Evolutionary conservation across 495 filamentous ascomycete species (phyloP), one percentile per base, ranked within the genome.

Genomic region (Tetracladium setigerum): DNA sequence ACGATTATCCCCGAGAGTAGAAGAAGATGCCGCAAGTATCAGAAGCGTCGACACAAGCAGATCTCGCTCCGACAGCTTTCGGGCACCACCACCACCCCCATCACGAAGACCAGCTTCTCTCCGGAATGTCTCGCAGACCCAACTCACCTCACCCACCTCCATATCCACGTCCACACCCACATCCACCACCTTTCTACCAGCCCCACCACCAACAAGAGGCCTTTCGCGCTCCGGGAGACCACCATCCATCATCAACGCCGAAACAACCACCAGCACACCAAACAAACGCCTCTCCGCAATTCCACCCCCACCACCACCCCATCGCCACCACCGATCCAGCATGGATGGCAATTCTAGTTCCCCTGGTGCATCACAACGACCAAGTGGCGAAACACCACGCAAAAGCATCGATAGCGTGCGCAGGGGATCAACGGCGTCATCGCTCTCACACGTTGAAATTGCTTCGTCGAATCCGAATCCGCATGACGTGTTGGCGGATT

Each of bases 221-320:
- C 37, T 49, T 9, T 50, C 53, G 10, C 18, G 49, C 30, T 27
- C 40, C 10, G 40, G 48, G 5, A 50, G 44, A 47, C 54, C 58
- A 30, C 30, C 52, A 19, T 55, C 50, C 6, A 46, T 61, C 2
- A 27, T 40, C 16, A 60, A 47, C 19, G 43, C 58, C 37, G 58
- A 61, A 27, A 41, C 52, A 7, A 47, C 30, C 9, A 11, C 38
- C 2, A 22, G 30, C 15, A 30, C 35, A 19, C 36, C 16, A 16
- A 55, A 46, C 19, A 60, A 57, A 50, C 42, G 57, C 16, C 6
- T 44, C 0, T 57, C 54, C 5, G 40, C 47, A 15, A 17, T 47
- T 14, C 54, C 58, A 19, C 58, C 58, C 14, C 57, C 57, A 0
- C 58, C 58, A 14, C 56, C 56, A 38, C 53, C 43, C 7, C 51